Evolutionary conservation across 108 stramenopile species (phyloP), one percentile per base, ranked within the genome.

Genomic region (Epipyxis sp.): DNA sequence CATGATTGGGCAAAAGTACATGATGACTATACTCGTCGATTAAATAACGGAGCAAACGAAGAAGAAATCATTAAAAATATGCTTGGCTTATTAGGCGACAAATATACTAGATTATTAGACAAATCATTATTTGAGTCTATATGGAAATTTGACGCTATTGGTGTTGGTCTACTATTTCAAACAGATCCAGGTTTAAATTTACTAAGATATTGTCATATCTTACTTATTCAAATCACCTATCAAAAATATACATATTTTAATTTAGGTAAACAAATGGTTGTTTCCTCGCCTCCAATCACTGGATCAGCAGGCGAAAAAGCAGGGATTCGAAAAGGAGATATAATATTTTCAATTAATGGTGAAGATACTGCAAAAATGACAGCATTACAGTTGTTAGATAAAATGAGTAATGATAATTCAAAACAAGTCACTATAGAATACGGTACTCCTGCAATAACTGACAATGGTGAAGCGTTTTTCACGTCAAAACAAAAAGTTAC

Each of bases 281-380:
- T 83, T 2, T 80, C 82, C 16, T 71, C 82, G n/a, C 80, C 82
- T n/a, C 82, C 82, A 40, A 83, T 80, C 46, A 69, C 74, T 0
- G 76, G 67, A 13, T 80, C 79, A 62, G 42, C 80, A 69, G 82
- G 80, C 39, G 79, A 81, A 0, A 67, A 67, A 69, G 16, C 72
- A 67, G 82, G 82, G n/a, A 80, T 83, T 10, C 76, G 77, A 50
- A 83, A 83, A 46, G 82, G 82, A 13, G 82, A 83, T 40, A 44
- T 83, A 6, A 16, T 83, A 3, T 43, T 34, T 42, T 40, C 76
- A 13, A 80, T 83, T 77, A 83, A 83, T 37, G 82, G 80, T 1
- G 39, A 78, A 65, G 20, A 76, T 30, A 78, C 80, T 1, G 76
- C 34, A n/a, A 27, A 81, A 40, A 81, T 83, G 79, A 76, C 42